Evolutionary conservation across 116 monocot species (phyloP).

Genomic region (Iris pallida): DNA sequence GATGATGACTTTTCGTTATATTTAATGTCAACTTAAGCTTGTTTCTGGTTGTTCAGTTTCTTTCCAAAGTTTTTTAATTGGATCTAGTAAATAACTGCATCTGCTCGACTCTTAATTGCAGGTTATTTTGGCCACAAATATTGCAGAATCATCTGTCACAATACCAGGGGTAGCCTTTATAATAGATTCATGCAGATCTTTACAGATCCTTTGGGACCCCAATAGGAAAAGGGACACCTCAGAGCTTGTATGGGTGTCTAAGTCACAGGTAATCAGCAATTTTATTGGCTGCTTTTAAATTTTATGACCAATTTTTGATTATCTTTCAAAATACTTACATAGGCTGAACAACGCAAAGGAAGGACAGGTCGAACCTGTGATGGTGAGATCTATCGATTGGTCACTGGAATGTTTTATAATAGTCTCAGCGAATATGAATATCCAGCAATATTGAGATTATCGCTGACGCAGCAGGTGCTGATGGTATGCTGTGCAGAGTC

Average conservation of each 20-base stretch:
- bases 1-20: too few relatives aligned
- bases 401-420: slow-evolving; percentile 50
- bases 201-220: slow-evolving; percentile 72
- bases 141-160: slow-evolving; percentile 91
- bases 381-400: slow-evolving; percentile 69
- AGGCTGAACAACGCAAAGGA: slow-evolving; percentile 86
- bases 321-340: slow-evolving; percentile 1
- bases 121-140: slow-evolving; percentile 92
- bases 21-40: too few relatives aligned
- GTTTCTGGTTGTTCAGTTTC: too few relatives aligned
- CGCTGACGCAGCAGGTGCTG: slow-evolving; percentile 71
- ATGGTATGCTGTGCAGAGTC: slow-evolving; percentile 74
- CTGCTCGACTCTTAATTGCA: slow-evolving; percentile 18
- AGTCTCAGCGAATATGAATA: slow-evolving; percentile 58
- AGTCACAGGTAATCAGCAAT: slow-evolving; percentile 60
- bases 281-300: slow-evolving; percentile 4
- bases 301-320: background rate
- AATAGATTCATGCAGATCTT: slow-evolving; percentile 82
- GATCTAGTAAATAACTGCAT: background rate
- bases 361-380: slow-evolving; percentile 92
- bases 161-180: slow-evolving; percentile 83
- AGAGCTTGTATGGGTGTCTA: slow-evolving; percentile 82
- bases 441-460: slow-evolving; percentile 78
- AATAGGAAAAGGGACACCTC: slow-evolving; percentile 51
- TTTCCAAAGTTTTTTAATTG: slow-evolving; percentile 4